Conservation (phyloP, 139 green algal species). For the Astrephomene gubernaculifera region DNA sequence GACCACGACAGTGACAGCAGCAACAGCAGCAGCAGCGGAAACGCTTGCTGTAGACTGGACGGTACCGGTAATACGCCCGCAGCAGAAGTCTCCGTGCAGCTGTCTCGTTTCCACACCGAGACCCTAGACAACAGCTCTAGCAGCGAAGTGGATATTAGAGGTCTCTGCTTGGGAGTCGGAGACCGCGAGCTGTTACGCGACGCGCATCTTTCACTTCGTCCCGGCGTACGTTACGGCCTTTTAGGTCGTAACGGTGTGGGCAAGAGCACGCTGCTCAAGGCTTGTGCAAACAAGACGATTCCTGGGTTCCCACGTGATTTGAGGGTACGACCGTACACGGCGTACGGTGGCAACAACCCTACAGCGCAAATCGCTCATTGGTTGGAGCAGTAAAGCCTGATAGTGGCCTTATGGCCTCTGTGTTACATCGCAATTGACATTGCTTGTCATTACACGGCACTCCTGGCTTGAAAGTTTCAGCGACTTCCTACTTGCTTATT, state of each 20-base stretch:
- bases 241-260: constrained; percentile 26
- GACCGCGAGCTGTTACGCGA: constrained; percentile 8
- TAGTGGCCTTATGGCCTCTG: too few relatives aligned
- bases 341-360: too few relatives aligned
- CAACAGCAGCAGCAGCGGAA: neutral
- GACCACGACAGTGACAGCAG: neutral
- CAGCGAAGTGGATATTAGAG: constrained; percentile 24
- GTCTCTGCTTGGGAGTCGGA: neutral
- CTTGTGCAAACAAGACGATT: neutral
- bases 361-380: too few relatives aligned
- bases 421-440: too few relatives aligned
- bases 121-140: constrained; percentile 19
- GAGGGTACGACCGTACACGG: constrained; percentile 1
- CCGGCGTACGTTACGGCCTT: constrained; percentile 19
- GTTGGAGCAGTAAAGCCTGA: too few relatives aligned
- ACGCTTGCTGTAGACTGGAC: too few relatives aligned
- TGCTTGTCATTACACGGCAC: too few relatives aligned
- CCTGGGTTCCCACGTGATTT: constrained; percentile 8
- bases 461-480: too few relatives aligned
- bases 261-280: constrained; percentile 33
- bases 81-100: constrained; percentile 56
- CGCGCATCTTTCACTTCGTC: neutral
- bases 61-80: too few relatives aligned
- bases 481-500: too few relatives aligned
- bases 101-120: constrained; percentile 38